Conservation (phyloP, 169 alveolate genomes). For the Hepatocystis sp. region DNA sequence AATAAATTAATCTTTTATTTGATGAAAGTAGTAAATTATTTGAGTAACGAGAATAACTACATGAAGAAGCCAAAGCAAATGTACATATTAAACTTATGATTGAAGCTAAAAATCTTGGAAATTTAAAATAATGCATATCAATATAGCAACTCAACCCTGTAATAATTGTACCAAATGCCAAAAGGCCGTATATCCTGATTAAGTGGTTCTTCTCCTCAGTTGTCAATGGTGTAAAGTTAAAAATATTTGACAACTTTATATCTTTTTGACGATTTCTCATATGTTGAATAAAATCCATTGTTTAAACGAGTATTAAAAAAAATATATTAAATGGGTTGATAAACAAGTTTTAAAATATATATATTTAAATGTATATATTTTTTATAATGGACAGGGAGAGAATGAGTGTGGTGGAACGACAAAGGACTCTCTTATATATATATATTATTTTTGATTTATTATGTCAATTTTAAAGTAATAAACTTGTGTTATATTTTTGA, state of each 20-base stretch:
- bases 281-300: slow-evolving; percentile 61
- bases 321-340: too few species aligned
- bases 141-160: slow-evolving; percentile 65
- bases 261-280: slow-evolving; percentile 63
- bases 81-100: slow-evolving; percentile 55
- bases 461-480: too few species aligned
- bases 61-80: slow-evolving; percentile 60
- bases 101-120: slow-evolving; percentile 73
- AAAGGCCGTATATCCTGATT: slow-evolving; percentile 66
- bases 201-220: slow-evolving; percentile 68
- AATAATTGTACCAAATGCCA: slow-evolving; percentile 64
- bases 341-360: too few species aligned
- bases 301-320: too few species aligned
- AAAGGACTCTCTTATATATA: too few species aligned
- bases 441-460: too few species aligned
- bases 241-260: slow-evolving; percentile 42
- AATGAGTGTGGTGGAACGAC: too few species aligned
- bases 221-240: slow-evolving; percentile 69
- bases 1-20: slow-evolving; percentile 49
- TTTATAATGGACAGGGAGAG: too few species aligned
- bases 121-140: slow-evolving; percentile 34
- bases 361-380: too few species aligned
- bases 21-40: slow-evolving; percentile 11
- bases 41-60: slow-evolving; percentile 47
- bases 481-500: too few species aligned